Base-by-base conservation (phyloP, 2,329 filamentous ascomycete species). In the Aspergillus luchuensis region DNA sequence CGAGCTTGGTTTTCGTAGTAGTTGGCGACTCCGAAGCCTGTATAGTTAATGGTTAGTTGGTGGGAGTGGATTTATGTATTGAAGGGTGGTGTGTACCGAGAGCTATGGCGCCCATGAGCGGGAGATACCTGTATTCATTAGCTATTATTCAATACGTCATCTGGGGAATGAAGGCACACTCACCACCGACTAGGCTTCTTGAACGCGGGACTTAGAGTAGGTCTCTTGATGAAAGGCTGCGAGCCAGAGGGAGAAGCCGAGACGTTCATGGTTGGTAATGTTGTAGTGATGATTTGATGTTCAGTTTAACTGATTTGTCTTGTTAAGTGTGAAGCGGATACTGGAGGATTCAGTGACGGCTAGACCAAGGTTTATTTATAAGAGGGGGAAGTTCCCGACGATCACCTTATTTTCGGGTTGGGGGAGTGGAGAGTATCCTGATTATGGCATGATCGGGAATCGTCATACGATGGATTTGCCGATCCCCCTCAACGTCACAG, bases 1-100 rank as follows among this genome's bases (percentile, higher is more conserved):
- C 55, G 51, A 28, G 56, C 50, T 19, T 49, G 56, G 25, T 30
- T 28, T 30, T 55, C 51, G 25, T 50, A 61, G 56, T 64, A 60
- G 38, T 63, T 66, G 56, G 61, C 54, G 15, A 63, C 41, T n/a
- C 66, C 64, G 57, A 66, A 67, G 28, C 66, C 66, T 67, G 17
- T 19, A 52, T 11, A 28, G 30, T 23, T 23, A 23, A 7, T 15
- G n/a, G 10, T 56, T 52, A 53, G 53, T 36, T 28, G 11, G 21
- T 15, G 28, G 5, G 1, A 6, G 8, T 4, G 1, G 28, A 11
- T 39, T 1, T 23, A 17, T 21, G n/a, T 48, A 15, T 5, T n/a
- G 38, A 15, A n/a, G 10, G 13, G 25, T 28, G 8, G 3, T 36
- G 41, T 3, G 2, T 65, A 66, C 65, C 64, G 21, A 63, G 57